Evolutionary conservation across 2,329 filamentous ascomycete species (phyloP), one percentile per base, ranked within the genome.

Genomic region (Calonectria pauciramosa): DNA sequence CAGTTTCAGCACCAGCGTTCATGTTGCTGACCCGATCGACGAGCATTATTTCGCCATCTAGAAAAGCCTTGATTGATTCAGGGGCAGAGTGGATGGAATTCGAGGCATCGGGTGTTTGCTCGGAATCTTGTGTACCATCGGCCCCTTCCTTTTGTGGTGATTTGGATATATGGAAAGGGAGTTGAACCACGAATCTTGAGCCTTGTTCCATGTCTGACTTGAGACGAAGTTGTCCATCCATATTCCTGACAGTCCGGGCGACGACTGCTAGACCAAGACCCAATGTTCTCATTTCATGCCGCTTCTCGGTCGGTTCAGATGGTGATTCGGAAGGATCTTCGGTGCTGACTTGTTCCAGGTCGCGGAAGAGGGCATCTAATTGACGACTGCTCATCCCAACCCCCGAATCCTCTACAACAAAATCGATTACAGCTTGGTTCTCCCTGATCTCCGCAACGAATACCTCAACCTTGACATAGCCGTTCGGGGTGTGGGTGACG

Each of bases 221-320:
- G 1, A 98, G 86, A 2, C 95, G 92, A 36, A 98, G 85, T 80
- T 98, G 96, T 0, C 96, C 96, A 73, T 96, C 93, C 94, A 98
- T 97, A 81, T 96, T 98, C n/a, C 93, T 91, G 38, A 98, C 89
- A 44, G 95, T 95, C 47, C 96, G 91, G 20, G 95, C 94, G n/a
- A 98, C 96, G 16, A 97, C 89, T 0, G 96, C 96, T n/a, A 98
- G 88, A 0, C 96, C 96, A 13, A 98, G 89, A 0, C 96, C 96
- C 1, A 98, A 85, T 0, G 92, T 92, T 64, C 86, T 85, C 23
- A 83, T 75, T 26, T 86, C 78, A 51, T 74, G 75, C 18, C 82
- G 71, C 68, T 84, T 81, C 3, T 83, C 81, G 23, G 82, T 72
- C 51, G 84, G n/a, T 60, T 82, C 79, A 0, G 41, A 68, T 36